Percentiles rank a stretch among this genome's conserved stretches.
phyloP scores from a whole-genome alignment of 2,329 filamentous ascomycete genomes.

The Neurospora sp. region DNA sequence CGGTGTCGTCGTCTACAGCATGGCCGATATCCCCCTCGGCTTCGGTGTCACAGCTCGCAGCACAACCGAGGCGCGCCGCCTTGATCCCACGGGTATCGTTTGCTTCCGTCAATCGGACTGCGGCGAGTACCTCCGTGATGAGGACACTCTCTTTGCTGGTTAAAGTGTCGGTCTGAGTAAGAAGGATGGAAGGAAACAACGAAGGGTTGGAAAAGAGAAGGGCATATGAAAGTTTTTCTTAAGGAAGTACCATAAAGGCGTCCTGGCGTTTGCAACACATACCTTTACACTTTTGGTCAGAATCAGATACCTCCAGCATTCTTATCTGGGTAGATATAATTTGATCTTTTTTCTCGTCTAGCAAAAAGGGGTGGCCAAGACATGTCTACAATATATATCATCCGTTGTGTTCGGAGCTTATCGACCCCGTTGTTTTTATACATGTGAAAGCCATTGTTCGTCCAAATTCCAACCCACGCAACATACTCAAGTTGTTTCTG shows the following conservation, averaged over 20 bases:
- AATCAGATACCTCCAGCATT: background rate
- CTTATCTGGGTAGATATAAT: background rate
- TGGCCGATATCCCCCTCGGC: slow-evolving; percentile 89
- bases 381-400: background rate
- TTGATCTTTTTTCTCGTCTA: background rate
- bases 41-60: slow-evolving; percentile 80
- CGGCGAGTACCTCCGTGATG: slow-evolving; percentile 88
- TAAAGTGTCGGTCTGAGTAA: slow-evolving; percentile 19
- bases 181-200: background rate
- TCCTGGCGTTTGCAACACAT: background rate
- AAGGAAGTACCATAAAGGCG: background rate
- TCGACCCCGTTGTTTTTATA: background rate
- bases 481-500: background rate
- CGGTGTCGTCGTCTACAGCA: slow-evolving; percentile 80
- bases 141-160: slow-evolving; percentile 54
- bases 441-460: background rate
- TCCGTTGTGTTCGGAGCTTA: background rate
- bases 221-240: background rate
- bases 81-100: slow-evolving; percentile 85
- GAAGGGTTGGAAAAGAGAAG: slow-evolving; percentile 2
- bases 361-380: background rate
- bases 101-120: slow-evolving; percentile 89
- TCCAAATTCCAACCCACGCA: background rate
- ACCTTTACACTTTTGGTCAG: background rate
- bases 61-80: slow-evolving; percentile 68